Base-by-base conservation (phyloP, 2,329 filamentous ascomycete genomes). In the Clarireedia hainanense region DNA sequence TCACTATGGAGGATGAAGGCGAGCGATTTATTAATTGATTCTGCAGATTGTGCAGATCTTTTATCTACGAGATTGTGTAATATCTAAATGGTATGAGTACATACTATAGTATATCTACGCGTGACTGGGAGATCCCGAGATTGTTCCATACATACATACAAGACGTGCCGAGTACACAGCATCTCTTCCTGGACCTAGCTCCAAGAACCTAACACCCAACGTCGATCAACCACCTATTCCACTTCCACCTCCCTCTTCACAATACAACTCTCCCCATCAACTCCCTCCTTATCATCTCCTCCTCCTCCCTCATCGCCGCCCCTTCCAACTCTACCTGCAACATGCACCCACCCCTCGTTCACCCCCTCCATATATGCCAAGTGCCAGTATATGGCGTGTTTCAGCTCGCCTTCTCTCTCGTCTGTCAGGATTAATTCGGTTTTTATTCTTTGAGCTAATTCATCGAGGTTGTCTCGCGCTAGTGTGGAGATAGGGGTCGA, bases 341-440 rank as follows among this genome's bases (percentile, higher is more conserved):
- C 6, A 17, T 40, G 46, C 24, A 40, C 12, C 52, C 24, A 40
- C 12, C 52, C 52, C n/a, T 54, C 52, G 42, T 49, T 54, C n/a
- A 37, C 26, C 39, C 52, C 52, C 23, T 54, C 45, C 45, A 40
- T 48, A 15, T 54, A 54, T 48, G 52, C 52, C 17, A 54, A 23
- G 24, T 49, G 45, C 52, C 52, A 54, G n/a, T 49, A 40, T n/a
- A 54, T 26, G 15, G 40, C 52, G n/a, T 49, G 39, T 26, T 54
- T 54, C 3, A 54, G 34, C 17, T 54, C 45, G 14, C 49, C 52
- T 10, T 54, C 52, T 4, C 39, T 6, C 1, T 23, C 17, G 9
- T 10, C 9, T 7, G 9, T 34, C 15, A 54, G 3, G 24, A 27
- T 49, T 34, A 54, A 20, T 42, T 49, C 34, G 30, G 40, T 24